Evolutionary conservation across 148 eudicot species (phyloP), one percentile per base, ranked within the genome.

Genomic region (Rhododendron vialii): DNA sequence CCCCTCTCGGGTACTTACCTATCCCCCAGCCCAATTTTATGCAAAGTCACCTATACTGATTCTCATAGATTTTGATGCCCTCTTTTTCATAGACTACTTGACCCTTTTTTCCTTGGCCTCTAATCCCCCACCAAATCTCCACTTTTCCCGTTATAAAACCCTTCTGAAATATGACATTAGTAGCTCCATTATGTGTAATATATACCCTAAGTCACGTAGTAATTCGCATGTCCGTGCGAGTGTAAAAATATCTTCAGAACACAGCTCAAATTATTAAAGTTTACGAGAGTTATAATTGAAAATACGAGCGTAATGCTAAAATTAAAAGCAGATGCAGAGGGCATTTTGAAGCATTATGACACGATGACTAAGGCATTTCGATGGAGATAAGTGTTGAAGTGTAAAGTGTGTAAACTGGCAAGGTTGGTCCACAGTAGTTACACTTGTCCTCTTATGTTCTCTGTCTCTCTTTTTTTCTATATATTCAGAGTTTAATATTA

Each of bases 91-190:
- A 59, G n/a, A 2, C 22, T 59, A 12, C 26, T 26, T 7, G 3
- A 13, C 57, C 57, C 7, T 9, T 28, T 35, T 59, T 61, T 36
- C 2, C 38, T 36, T 4, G 18, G n/a, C 80, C 69, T 81, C 63
- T 55, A 15, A 53, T 80, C 33, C 83, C 45, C 82, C 63, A 51
- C 17, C 41, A 80, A 80, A 80, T 80, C 82, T 36, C 78, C 22
- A 30, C 38, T 35, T 35, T 35, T 14, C 6, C 10, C 18, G 3
- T 13, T 11, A 13, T 51, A 51, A 50, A 51, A 48, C 13, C 38
- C 2, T 13, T 11, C 4, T 33, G 36, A 24, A 78, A n/a, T 7
- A 7, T 38, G 14, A 51, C 55, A 11, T 3, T 47, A 24, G 10
- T 1, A 22, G 1, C 26, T 24, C 26, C 1, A 61, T 24, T 61